Evolutionary conservation across 2,329 filamentous ascomycete species (phyloP).

Genomic region (Fusarium albosuccineum): DNA sequence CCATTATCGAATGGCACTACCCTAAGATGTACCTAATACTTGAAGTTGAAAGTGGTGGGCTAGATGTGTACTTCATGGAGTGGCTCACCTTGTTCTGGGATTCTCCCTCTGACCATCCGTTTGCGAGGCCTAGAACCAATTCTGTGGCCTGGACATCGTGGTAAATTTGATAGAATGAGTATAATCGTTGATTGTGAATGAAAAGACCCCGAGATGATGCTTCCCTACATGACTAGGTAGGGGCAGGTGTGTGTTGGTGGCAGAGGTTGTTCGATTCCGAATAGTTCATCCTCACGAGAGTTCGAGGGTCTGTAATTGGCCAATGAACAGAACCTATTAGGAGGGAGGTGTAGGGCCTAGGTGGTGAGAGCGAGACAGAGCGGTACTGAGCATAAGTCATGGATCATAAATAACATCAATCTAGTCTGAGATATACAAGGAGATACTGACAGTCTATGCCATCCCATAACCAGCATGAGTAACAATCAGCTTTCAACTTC

Average conservation of each 20-base stretch:
- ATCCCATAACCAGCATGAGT: constrained; percentile 32
- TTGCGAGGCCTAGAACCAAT: not conserved
- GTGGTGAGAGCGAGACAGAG: not conserved
- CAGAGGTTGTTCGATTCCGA: too few species aligned
- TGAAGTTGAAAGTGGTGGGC: not conserved
- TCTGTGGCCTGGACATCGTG: not conserved
- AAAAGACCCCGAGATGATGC: too few species aligned
- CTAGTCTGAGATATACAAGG: constrained; percentile 10
- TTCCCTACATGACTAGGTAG: too few species aligned
- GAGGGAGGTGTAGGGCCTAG: not conserved
- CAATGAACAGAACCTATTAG: too few species aligned
- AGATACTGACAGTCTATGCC: constrained; percentile 12
- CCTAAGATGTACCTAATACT: too few species aligned
- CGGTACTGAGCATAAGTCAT: constrained; percentile 5
- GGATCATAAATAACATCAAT: constrained; percentile 11
- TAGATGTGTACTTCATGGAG: too few species aligned
- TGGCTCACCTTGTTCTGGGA: too few species aligned
- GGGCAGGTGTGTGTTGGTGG: too few species aligned
- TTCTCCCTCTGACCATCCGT: not conserved
- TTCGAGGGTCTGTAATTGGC: too few species aligned
- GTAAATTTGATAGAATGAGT: not conserved
- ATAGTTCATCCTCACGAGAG: too few species aligned
- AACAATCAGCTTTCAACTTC: not conserved
- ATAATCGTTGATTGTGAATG: not conserved
- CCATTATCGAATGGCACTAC: not conserved